A percentile compares a stretch with the other conserved stretches of the same genome.
phyloP scores from a whole-genome alignment of 2,329 filamentous ascomycete genomes.

The Botrytis sinoallii region DNA sequence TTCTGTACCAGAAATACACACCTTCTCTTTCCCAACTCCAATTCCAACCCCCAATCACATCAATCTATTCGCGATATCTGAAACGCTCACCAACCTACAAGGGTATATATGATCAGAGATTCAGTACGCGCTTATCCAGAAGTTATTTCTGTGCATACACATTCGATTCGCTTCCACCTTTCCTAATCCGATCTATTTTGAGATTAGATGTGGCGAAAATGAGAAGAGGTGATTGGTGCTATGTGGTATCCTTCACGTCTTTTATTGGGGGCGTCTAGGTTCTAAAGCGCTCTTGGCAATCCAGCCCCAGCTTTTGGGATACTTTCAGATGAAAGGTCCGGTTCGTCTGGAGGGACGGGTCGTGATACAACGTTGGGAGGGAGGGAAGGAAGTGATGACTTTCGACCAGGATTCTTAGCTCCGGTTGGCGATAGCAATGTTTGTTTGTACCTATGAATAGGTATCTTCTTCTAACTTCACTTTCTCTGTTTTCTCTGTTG shows the following conservation, averaged over 20 bases:
- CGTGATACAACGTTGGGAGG: not conserved
- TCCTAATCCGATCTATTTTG: conserved; percentile 21
- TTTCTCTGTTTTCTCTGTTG: not conserved
- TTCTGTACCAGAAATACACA: not conserved
- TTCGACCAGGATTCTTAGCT: conserved; percentile 1
- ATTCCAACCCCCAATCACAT: not conserved
- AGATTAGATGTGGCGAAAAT: conserved; percentile 15
- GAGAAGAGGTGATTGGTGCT: not conserved
- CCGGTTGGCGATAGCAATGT: not conserved
- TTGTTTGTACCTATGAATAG: conserved; percentile 5
- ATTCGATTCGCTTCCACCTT: conserved; percentile 11
- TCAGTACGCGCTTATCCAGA: conserved; percentile 1
- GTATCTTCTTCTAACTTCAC: not conserved
- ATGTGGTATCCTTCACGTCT: not conserved
- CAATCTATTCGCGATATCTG: not conserved
- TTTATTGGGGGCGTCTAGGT: conserved; percentile 7
- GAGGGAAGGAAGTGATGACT: not conserved
- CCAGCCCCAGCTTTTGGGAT: not conserved
- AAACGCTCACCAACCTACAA: conserved; percentile 1
- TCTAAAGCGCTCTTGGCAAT: conserved; percentile 12
- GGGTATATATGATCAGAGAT: not conserved
- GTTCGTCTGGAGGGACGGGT: not conserved
- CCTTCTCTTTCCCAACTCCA: no score
- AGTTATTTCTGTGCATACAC: conserved; percentile 11
- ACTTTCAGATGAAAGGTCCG: not conserved